Percentiles rank a stretch among this genome's conserved stretches.
Conservation (phyloP, 176 grass and related monocot genomes). For the Avena sativa region DNA sequence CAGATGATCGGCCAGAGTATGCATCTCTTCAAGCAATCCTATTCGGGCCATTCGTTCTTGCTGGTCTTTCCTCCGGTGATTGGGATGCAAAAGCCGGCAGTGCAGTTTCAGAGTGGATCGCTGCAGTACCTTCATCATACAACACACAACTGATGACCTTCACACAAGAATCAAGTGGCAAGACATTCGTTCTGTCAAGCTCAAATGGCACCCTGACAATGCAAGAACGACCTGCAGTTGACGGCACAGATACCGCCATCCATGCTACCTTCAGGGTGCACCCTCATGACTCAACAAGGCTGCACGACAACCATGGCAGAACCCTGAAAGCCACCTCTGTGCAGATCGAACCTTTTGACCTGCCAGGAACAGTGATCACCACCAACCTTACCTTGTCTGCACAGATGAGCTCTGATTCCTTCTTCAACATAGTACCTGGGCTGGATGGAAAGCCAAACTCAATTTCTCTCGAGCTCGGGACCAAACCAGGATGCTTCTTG, state of each 20-base stretch:
- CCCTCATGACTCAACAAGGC: constrained; percentile 35
- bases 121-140: constrained; percentile 57
- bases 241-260: constrained; percentile 59
- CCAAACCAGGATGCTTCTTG: constrained; percentile 59
- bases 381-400: constrained; percentile 66
- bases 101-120: constrained; percentile 72
- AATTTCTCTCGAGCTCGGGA: constrained; percentile 50
- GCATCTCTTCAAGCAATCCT: constrained; percentile 79
- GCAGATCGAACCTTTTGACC: constrained; percentile 82
- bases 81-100: constrained; percentile 58
- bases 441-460: constrained; percentile 50
- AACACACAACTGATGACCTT: constrained; percentile 73
- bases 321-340: constrained; percentile 32
- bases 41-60: constrained; percentile 86
- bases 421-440: constrained; percentile 69
- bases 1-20: constrained; percentile 83
- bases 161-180: constrained; percentile 58
- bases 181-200: constrained; percentile 63
- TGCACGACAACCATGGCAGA: background rate
- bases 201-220: constrained; percentile 71
- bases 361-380: constrained; percentile 79
- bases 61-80: constrained; percentile 67
- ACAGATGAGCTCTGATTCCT: constrained; percentile 38
- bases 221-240: constrained; percentile 58
- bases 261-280: constrained; percentile 82